Evolutionary conservation across 2,329 filamentous ascomycete genomes (phyloP), one percentile per base, ranked within the genome.

Genomic region (Cytospora piceae): DNA sequence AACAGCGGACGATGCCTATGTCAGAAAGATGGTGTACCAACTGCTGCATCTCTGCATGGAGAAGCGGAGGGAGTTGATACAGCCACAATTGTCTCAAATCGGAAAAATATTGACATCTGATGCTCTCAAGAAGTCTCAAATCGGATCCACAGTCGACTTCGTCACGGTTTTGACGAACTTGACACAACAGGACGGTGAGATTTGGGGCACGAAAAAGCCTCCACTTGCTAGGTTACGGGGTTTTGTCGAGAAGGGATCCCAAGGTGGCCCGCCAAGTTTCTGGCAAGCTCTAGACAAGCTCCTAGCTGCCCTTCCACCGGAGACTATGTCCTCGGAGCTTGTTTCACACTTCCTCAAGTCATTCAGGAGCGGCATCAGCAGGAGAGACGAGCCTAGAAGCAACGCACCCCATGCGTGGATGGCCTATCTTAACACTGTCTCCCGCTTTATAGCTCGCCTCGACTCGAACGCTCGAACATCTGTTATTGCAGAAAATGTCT

Each of bases 231-330:
- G 89, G 27, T 77, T 99, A 4, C 84, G 86, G 58, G 81, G 87
- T 11, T 95, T 96, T 70, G 80, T 98, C 8, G 88, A 91, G 68
- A 91, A 89, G 71, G 94, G 95, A 3, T 96, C 94, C 0, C 92
- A 97, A 72, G 86, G 88, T n/a, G 90, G 90, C 3, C 81, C 87
- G 0, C 78, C 83, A 4, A 84, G 83, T 12, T 97, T 89, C 73
- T 99, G 95, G 95, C 77, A 82, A 31, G 85, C 85, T 20, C 75
- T 96, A 37, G 81, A 84, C 49, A 79, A 82, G 34, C 77, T 98
- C 0, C 74, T 97, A 7, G 79, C 84, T 27, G 75, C 88, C 0
- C 74, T 94, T 1, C 81, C 90, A 58, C 70, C 76, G 2, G 77
- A 84, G 17, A 71, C 78, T 1, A 72, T 80, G 6, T 72, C 74